Base-by-base conservation (phyloP, 441 rosid genomes). In the Biscutella auriculata region DNA sequence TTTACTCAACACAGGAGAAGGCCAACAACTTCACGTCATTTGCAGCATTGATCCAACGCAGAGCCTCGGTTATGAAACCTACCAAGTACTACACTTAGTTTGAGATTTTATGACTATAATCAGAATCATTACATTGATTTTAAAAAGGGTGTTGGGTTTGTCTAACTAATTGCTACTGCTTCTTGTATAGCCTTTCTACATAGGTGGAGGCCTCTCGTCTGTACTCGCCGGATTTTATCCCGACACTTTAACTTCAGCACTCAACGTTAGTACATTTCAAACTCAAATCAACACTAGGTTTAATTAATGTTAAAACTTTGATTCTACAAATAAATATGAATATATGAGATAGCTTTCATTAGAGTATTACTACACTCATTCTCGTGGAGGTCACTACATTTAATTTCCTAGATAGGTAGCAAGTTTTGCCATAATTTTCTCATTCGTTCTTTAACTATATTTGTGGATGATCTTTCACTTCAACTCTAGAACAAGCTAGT, bases 171-270 rank as follows among this genome's bases (percentile, higher is more conserved):
- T 6, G 0, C 44, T 34, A 45, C 9, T n/a, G n/a, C n/a, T n/a
- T n/a, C n/a, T n/a, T 42, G 34, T 28, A 39, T 79, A 88, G 92
- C 80, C 94, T 28, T 88, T 92, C 84, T 88, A 76, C 67, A 70
- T 92, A 1, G 95, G 87, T 17, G 97, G 95, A 68, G 97, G 97
- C 65, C 84, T 79, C 2, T 12, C 73, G 1, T 84, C 97, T 13
- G 53, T 88, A 50, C 83, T 88, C 5, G 69, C 83, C 11, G 95
- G 98, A 15, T 92, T 92, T 32, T 82, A 76, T 8, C 68, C 30
- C 1, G 73, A 80, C 60, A 83, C 88, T 3, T 80, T 92, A 29
- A 68, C 87, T 15, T 73, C 77, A 39, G 95, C 95, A 62, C 71
- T 88, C 30, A 92, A 92, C 33, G 95, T 88, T 52, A 80, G 87